Evolutionary conservation across 768 basidiomycete genomes (phyloP).

Genomic region (Xerocomellus chrysenteron): DNA sequence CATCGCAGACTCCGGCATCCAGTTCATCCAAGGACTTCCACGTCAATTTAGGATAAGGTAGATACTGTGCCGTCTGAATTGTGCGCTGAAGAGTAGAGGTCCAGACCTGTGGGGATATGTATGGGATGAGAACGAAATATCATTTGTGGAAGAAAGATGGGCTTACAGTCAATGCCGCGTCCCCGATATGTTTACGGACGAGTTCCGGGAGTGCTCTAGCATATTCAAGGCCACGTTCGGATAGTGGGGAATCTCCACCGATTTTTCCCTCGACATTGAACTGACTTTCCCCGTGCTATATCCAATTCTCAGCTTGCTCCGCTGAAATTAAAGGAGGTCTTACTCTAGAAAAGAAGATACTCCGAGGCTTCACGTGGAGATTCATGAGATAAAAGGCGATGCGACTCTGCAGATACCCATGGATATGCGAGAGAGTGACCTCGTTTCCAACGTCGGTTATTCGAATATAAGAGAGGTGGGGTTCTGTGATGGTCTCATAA

Average conservation of each 20-base stretch:
- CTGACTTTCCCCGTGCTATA: constrained; percentile 95
- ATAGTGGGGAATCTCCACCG: constrained; percentile 93
- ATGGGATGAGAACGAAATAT: neutral
- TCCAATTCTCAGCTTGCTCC: constrained; percentile 2
- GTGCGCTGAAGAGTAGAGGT: constrained; percentile 96
- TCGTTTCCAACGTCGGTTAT: constrained; percentile 93
- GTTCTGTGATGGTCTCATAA: constrained; percentile 94
- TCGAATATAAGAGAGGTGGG: constrained; percentile 83
- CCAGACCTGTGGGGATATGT: constrained; percentile 71
- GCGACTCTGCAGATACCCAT: constrained; percentile 94
- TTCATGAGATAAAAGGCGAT: constrained; percentile 99
- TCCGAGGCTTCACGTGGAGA: constrained; percentile 92
- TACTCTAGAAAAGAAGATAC: constrained; percentile 94
- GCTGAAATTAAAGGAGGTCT: constrained; percentile 26
- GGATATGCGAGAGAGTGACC: constrained; percentile 82
- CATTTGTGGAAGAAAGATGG: constrained; percentile 4
- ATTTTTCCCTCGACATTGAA: constrained; percentile 97
- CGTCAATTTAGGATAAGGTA: constrained; percentile 89
- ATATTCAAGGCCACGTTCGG: constrained; percentile 81
- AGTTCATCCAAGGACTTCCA: constrained; percentile 99
- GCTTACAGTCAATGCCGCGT: constrained; percentile 78
- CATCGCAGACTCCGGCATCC: constrained; percentile 98
- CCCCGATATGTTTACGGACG: constrained; percentile 87
- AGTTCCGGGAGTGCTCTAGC: constrained; percentile 82
- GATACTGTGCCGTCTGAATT: constrained; percentile 79